phyloP scores from a whole-genome alignment of 208 protist species.

The Acanthamoeba castellanii region DNA sequence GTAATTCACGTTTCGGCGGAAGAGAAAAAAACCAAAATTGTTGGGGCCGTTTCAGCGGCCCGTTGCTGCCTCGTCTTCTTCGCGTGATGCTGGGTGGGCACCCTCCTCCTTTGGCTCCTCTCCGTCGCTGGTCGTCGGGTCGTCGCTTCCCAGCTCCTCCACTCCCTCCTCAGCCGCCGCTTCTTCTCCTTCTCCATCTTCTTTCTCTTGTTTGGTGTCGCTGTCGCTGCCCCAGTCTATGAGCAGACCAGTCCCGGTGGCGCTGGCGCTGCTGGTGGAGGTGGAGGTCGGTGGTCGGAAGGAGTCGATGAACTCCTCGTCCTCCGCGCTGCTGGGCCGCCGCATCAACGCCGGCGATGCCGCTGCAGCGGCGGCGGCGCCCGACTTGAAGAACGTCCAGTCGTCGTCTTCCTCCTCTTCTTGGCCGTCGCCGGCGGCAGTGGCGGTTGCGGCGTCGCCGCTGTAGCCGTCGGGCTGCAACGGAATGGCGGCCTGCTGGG shows the following conservation, averaged over 20 bases:
- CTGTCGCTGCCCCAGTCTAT: not conserved
- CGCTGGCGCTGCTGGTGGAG: not conserved
- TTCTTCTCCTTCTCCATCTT: not conserved
- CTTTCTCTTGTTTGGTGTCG: not conserved
- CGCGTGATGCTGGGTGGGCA: no score
- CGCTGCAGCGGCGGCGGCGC: not conserved
- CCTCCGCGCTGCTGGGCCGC: not conserved
- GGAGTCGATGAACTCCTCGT: not conserved
- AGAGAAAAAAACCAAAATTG: no score
- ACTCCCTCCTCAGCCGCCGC: not conserved
- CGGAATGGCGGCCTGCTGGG: slow-evolving; percentile 24
- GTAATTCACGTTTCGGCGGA: no score
- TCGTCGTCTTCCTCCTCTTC: not conserved
- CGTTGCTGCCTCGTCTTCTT: no score
- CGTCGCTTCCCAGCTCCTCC: not conserved
- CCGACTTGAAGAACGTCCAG: slow-evolving; percentile 42
- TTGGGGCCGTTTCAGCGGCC: no score
- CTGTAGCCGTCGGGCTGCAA: not conserved
- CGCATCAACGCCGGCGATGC: not conserved
- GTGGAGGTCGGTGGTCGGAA: not conserved
- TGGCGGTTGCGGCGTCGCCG: not conserved
- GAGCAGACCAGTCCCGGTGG: not conserved
- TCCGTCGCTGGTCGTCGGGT: not conserved
- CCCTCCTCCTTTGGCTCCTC: not conserved
- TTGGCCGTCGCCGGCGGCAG: not conserved